Conservation (phyloP, 23 red algal genomes). For the Gracilaria caudata region DNA sequence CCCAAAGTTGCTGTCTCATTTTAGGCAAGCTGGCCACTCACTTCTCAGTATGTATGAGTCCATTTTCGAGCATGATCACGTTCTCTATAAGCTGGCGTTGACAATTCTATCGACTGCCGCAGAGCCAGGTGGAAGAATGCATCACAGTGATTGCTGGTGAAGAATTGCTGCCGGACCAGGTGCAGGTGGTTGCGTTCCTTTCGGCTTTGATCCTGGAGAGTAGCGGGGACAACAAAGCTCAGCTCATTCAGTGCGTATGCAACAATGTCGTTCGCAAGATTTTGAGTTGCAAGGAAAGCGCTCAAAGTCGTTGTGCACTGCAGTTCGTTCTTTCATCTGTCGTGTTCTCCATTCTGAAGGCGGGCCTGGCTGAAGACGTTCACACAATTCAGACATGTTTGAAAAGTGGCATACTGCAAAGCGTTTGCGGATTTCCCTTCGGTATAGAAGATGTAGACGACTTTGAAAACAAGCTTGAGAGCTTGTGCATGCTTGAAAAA, state of each 20-base stretch:
- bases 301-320: neutral
- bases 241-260: neutral
- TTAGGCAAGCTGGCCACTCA: neutral
- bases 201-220: neutral
- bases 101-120: neutral
- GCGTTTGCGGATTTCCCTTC: conserved; percentile 6
- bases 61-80: neutral
- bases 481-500: neutral
- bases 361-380: neutral
- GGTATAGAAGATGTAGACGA: neutral
- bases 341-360: neutral
- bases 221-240: neutral
- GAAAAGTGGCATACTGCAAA: neutral
- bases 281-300: neutral
- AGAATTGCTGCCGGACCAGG: neutral
- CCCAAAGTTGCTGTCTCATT: neutral
- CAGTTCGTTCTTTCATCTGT: conserved; percentile 3
- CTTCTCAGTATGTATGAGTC: neutral
- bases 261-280: neutral
- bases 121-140: neutral
- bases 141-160: neutral
- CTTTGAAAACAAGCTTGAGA: neutral
- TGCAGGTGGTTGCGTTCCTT: neutral
- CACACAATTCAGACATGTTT: neutral
- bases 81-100: neutral